Evolutionary conservation across 2,329 filamentous ascomycete genomes (phyloP).

Genomic region (Cytospora paraplurivora): DNA sequence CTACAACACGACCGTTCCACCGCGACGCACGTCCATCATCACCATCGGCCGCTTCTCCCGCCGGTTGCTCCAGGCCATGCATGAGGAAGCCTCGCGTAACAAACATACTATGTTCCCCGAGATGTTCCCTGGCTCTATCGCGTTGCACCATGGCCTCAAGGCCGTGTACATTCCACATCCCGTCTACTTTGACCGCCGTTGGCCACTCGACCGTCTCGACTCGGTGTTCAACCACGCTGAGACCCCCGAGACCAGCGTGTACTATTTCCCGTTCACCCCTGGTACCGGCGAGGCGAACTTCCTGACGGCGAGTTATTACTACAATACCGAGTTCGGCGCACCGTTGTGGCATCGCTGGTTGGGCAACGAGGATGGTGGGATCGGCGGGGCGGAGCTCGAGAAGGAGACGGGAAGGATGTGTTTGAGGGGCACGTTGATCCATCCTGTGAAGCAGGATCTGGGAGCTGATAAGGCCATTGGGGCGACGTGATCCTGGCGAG

Average conservation of each 20-base stretch:
- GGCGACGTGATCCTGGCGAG: conserved; percentile 17
- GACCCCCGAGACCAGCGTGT: conserved; percentile 52
- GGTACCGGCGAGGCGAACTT: conserved; percentile 58
- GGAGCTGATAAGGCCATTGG: conserved; percentile 25
- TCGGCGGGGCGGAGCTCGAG: conserved; percentile 52
- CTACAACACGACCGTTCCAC: conserved; percentile 62
- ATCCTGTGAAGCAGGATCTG: conserved; percentile 59
- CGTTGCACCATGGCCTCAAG: conserved; percentile 77
- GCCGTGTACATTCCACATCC: conserved; percentile 77
- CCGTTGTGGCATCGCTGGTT: conserved; percentile 65
- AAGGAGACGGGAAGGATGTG: conserved; percentile 57
- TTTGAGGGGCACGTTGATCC: conserved; percentile 63
- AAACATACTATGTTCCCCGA: conserved; percentile 76
- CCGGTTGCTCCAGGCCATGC: conserved; percentile 73
- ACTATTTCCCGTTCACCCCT: conserved; percentile 43
- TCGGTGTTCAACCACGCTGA: conserved; percentile 63
- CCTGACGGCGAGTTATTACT: conserved; percentile 62
- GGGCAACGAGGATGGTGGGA: conserved; percentile 57
- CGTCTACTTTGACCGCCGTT: conserved; percentile 76
- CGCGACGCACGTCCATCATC: conserved; percentile 75
- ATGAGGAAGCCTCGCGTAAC: conserved; percentile 71
- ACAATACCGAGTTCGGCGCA: conserved; percentile 57
- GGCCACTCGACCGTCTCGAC: conserved; percentile 57
- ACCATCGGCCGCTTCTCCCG: conserved; percentile 77
- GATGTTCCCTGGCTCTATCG: conserved; percentile 75